These are phyloP conservation scores for Boletus sensibilis DNA, from an alignment of 768 basidiomycete species.

Conservation along the genomic window DNA sequence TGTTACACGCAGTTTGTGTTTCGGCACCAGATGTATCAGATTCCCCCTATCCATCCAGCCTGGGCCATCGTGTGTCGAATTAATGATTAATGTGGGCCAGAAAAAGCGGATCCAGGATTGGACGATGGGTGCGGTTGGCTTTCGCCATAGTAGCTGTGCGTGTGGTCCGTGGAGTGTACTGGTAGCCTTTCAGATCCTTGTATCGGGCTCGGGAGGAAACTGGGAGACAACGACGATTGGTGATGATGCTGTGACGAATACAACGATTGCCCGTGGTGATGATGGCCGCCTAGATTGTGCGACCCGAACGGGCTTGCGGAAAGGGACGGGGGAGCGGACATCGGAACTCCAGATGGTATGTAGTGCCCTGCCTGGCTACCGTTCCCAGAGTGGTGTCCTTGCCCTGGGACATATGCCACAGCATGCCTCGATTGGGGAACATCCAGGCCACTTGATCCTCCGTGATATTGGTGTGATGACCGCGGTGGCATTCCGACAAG, in stretches of 20 bases:
- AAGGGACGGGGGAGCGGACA: constrained; percentile 53
- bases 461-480: constrained; percentile 31
- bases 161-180: constrained; percentile 24
- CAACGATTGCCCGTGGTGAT: constrained; percentile 29
- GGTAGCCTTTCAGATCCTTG: constrained; percentile 32
- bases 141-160: constrained; percentile 33
- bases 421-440: constrained; percentile 36
- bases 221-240: constrained; percentile 29
- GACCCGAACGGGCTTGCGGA: constrained; percentile 37
- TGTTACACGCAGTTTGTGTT: constrained; percentile 30
- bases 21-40: constrained; percentile 20
- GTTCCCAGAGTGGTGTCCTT: constrained; percentile 44
- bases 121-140: constrained; percentile 28
- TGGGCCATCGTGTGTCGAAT: constrained; percentile 5
- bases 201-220: constrained; percentile 31
- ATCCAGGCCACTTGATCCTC: constrained; percentile 23
- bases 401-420: constrained; percentile 40
- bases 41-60: constrained; percentile 19
- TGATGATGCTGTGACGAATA: constrained; percentile 34
- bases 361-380: constrained; percentile 30
- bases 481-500: constrained; percentile 45
- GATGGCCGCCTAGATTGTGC: constrained; percentile 28
- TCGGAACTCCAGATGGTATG: constrained; percentile 41
- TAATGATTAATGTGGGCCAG: constrained; percentile 34
- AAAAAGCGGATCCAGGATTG: constrained; percentile 27